A percentile compares a stretch with the other conserved stretches of the same genome.
Conservation (phyloP, 306 rosid species). For the Vigna radiata region DNA sequence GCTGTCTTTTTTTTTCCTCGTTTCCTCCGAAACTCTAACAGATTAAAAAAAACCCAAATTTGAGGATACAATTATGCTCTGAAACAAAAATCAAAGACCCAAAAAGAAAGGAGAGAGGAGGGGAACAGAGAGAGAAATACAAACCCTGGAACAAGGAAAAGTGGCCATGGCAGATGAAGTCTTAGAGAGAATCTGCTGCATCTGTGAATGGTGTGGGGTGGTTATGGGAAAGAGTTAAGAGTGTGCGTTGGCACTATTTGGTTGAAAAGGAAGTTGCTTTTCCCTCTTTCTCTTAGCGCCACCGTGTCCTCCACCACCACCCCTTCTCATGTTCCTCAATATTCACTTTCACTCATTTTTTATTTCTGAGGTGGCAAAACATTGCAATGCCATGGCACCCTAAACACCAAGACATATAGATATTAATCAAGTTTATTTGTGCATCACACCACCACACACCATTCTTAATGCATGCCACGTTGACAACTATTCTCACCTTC, state of each 20-base stretch:
- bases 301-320: constrained; percentile 46
- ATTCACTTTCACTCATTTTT: background rate
- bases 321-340: constrained; percentile 26
- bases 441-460: constrained; percentile 1
- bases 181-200: constrained; percentile 65
- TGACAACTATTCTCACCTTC: background rate
- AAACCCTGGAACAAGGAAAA: constrained; percentile 67
- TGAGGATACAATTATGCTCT: background rate
- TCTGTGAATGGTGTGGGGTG: background rate
- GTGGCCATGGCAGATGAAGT: constrained; percentile 74
- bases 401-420: background rate
- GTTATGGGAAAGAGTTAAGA: constrained; percentile 10
- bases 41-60: background rate
- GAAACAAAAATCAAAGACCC: background rate
- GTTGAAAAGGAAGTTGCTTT: constrained; percentile 42
- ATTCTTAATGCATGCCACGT: constrained; percentile 27
- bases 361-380: constrained; percentile 32
- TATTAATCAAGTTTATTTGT: background rate
- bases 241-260: constrained; percentile 53
- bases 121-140: background rate
- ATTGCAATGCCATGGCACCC: background rate
- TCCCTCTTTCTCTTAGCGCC: background rate
- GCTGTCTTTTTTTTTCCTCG: background rate
- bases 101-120: background rate
- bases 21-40: background rate